phyloP scores from a whole-genome alignment of 441 rosid genomes.

The Pelargonium myrrhifolium region DNA sequence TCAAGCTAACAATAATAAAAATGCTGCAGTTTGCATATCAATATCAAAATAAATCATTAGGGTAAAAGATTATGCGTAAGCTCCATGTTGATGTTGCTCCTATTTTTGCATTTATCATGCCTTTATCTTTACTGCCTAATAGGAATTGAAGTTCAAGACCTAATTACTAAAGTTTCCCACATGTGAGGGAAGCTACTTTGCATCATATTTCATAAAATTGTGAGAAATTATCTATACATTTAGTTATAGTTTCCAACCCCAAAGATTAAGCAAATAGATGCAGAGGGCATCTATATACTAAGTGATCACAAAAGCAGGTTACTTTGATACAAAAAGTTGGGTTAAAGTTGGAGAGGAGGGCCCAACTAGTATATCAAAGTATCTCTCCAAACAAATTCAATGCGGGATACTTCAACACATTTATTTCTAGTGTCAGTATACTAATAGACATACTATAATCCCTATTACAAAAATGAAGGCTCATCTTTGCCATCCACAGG shows the following conservation, averaged over 20 bases:
- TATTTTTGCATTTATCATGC: not conserved
- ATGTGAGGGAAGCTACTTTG: not conserved
- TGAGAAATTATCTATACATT: not conserved
- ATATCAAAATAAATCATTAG: not conserved
- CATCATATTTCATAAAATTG: not conserved
- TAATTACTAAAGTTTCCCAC: not conserved
- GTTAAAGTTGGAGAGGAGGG: not conserved
- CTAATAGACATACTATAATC: not conserved
- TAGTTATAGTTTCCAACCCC: not conserved
- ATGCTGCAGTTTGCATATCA: not conserved
- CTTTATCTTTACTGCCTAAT: not conserved
- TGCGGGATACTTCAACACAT: not conserved
- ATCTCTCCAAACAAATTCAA: not conserved
- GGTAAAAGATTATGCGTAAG: not conserved
- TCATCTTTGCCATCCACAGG: not conserved
- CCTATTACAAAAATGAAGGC: not conserved
- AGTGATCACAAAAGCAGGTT: not conserved
- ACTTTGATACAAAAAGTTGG: not conserved
- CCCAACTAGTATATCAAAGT: not conserved
- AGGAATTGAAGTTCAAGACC: not conserved
- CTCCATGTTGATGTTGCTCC: not conserved
- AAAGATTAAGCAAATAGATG: slow-evolving; percentile 8
- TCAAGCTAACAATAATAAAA: not conserved
- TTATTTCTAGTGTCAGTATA: not conserved
- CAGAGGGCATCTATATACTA: not conserved